phyloP scores from a whole-genome alignment of 2,329 filamentous ascomycete genomes.

The Trichoderma gracile region DNA sequence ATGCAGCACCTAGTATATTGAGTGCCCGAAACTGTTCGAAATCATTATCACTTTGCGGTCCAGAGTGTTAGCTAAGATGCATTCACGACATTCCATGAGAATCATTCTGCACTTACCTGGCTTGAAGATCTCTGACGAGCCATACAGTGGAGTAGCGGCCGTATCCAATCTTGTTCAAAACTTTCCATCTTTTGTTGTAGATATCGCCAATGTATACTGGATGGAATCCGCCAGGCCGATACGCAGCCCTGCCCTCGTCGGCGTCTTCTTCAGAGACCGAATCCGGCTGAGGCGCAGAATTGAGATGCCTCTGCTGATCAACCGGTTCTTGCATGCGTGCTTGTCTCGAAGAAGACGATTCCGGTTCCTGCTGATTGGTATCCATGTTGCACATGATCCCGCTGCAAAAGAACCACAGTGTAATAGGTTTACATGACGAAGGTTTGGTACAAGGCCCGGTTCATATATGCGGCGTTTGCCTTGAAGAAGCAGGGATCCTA shows the following conservation, averaged over 20 bases:
- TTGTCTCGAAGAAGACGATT: too few species aligned
- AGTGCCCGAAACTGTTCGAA: not conserved
- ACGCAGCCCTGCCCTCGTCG: constrained; percentile 5
- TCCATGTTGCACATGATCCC: too few species aligned
- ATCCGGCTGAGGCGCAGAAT: too few species aligned
- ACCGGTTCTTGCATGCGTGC: too few species aligned
- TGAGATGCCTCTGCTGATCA: too few species aligned
- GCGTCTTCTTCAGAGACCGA: too few species aligned
- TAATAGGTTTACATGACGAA: too few species aligned
- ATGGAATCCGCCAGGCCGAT: constrained; percentile 27
- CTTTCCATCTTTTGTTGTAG: constrained; percentile 22
- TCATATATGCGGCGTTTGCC: too few species aligned
- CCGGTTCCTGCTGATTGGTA: too few species aligned
- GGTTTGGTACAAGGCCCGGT: too few species aligned
- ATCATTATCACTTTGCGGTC: not conserved
- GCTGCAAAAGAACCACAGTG: too few species aligned
- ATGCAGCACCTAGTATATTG: not conserved
- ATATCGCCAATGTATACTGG: constrained; percentile 29
- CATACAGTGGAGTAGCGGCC: constrained; percentile 30
- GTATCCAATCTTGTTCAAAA: constrained; percentile 30
- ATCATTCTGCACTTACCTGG: not conserved
- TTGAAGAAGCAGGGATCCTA: too few species aligned
- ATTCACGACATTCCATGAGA: not conserved
- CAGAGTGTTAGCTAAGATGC: not conserved
- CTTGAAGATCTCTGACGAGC: constrained; percentile 26